Base-by-base conservation (phyloP, 176 grass and related monocot genomes). In the Eleusine indica region DNA sequence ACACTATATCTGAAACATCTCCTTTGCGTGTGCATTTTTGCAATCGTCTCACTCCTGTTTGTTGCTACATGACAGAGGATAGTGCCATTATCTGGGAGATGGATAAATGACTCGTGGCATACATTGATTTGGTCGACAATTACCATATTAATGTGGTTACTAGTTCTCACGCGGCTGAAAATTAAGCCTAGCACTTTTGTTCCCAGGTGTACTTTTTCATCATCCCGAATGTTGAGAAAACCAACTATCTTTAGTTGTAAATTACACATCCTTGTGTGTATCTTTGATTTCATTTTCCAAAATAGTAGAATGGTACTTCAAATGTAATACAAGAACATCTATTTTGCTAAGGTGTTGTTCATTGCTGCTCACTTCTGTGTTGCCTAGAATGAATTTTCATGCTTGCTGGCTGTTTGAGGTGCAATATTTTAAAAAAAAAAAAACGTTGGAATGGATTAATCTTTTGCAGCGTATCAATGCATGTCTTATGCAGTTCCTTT, bases 11-110 rank as follows among this genome's bases (percentile, higher is more conserved):
- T 47, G 1, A 29, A 70, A 75, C 74, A 17, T 6, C 21, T 43
- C 18, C 70, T 16, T 65, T 22, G 16, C 19, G 30, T 71, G 7
- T 73, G 56, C 79, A 66, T 75, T 75, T 13, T 41, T 42, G 56
- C 37, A 30, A 30, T 14, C 28, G 53, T 67, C 76, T 81, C 75
- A 87, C 8, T 76, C 87, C 76, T 70, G 49, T 73, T 73, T 39
- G 18, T 79, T 29, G 41, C 78, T 65, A 61, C 37, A 54, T 91
- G 90, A 64, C 88, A 97, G 95, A 97, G 86, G 95, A 97, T 74
- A 76, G 88, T 70, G 90, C 80, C 38, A 82, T 93, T 32, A 47
- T 97, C 78, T 97, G 90, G 90, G 95, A 94, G 86, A 90, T 91
- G 88, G 87, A 82, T 68, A 67, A 90, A 81, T 89, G 78, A 85